Percentiles rank a stretch among this genome's conserved stretches.
phyloP scores from a whole-genome alignment of 805 yeast species.

The Schwanniomyces sp. region DNA sequence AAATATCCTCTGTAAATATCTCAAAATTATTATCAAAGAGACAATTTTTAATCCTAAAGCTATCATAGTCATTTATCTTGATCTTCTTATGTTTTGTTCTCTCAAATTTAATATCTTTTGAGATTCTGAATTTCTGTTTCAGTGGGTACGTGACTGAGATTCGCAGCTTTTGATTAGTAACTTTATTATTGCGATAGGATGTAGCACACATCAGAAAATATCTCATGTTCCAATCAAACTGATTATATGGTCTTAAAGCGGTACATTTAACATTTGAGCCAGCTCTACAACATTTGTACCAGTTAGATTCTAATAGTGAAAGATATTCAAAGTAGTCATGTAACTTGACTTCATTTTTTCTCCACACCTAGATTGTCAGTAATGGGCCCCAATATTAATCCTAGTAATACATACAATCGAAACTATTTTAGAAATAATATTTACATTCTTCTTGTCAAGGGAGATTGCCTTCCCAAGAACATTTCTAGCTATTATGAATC shows the following conservation, averaged over 20 bases:
- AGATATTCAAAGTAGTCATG: conserved; percentile 16
- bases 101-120: conserved; percentile 4
- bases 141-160: background rate
- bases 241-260: background rate
- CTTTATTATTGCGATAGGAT: conserved; percentile 1
- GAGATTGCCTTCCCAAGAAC: conserved; percentile 11
- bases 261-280: background rate
- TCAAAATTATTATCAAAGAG: conserved; percentile 7
- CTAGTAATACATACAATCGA: conserved; percentile 8
- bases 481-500: conserved; percentile 19
- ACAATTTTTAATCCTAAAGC: conserved; percentile 7
- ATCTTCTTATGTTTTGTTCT: conserved; percentile 2
- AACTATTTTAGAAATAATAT: conserved; percentile 10
- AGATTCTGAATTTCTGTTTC: conserved; percentile 6
- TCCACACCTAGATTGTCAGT: conserved; percentile 20
- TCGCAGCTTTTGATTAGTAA: background rate
- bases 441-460: conserved; percentile 4
- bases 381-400: background rate
- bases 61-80: background rate
- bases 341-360: conserved; percentile 6
- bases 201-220: conserved; percentile 2
- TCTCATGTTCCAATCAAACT: background rate
- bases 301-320: conserved; percentile 8
- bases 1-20: conserved; percentile 10
- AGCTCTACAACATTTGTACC: conserved; percentile 7